A percentile compares a stretch with the other conserved stretches of the same genome.
phyloP scores from a whole-genome alignment of 495 filamentous ascomycete species.

The Xylaria scruposa region DNA sequence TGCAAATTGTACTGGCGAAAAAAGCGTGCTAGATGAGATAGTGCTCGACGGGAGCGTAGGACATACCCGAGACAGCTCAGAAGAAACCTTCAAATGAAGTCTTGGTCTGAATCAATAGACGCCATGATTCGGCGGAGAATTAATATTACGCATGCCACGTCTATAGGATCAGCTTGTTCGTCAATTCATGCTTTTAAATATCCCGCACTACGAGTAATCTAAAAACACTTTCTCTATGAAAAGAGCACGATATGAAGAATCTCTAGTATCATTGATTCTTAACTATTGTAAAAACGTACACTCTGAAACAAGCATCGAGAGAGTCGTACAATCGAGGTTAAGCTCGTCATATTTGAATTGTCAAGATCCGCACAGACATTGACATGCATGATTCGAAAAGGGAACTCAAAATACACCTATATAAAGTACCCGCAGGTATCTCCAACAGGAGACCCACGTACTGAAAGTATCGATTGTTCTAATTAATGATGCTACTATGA shows the following conservation, averaged over 20 bases:
- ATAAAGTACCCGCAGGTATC: neutral
- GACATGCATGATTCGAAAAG: neutral
- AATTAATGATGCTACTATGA: neutral
- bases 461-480: neutral
- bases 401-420: neutral
- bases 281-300: neutral
- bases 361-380: neutral
- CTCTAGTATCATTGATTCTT: neutral
- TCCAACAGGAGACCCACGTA: neutral
- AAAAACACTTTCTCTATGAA: neutral
- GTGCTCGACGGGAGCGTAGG: conserved; percentile 6
- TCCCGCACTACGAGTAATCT: neutral
- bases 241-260: neutral
- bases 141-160: neutral
- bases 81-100: conserved; percentile 1
- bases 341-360: too few relatives aligned
- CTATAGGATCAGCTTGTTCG: neutral
- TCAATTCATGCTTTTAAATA: neutral
- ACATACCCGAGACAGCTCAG: conserved; percentile 6
- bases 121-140: neutral
- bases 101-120: neutral
- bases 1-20: conserved; percentile 1
- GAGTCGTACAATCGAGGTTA: neutral
- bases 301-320: neutral
- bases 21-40: conserved; percentile 9